A percentile compares a stretch with the other conserved stretches of the same genome.
phyloP scores from a whole-genome alignment of 345 rosid genomes.

The Hibiscus syriacus region DNA sequence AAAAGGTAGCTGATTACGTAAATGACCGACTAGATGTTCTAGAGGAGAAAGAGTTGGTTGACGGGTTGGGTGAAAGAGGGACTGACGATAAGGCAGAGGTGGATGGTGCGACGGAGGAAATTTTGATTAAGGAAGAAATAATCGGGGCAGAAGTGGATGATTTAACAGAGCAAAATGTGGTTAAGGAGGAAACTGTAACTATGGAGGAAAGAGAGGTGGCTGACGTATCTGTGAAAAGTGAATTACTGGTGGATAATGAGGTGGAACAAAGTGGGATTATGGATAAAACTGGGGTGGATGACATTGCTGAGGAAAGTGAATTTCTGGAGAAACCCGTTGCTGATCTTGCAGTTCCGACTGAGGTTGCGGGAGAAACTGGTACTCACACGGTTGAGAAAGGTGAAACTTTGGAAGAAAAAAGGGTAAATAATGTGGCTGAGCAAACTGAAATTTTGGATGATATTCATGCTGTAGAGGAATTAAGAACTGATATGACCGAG shows the following conservation, averaged over 20 bases:
- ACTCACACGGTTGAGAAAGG: conserved; percentile 18
- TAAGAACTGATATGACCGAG: conserved; percentile 6
- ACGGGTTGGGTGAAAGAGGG: neutral
- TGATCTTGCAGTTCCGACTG: conserved; percentile 19
- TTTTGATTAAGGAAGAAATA: neutral
- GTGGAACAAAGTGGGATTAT: conserved; percentile 19
- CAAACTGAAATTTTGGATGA: conserved; percentile 17
- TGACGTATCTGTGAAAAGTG: conserved; percentile 12
- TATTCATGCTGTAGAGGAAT: conserved; percentile 14
- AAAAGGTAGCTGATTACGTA: neutral
- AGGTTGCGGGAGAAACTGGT: conserved; percentile 13
- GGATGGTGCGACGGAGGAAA: neutral
- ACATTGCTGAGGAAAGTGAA: conserved; percentile 2
- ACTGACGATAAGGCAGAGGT: neutral
- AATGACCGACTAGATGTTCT: neutral
- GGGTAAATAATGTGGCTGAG: conserved; percentile 12
- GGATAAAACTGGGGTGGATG: neutral
- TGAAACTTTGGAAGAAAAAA: conserved; percentile 1
- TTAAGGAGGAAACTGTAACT: conserved; percentile 12
- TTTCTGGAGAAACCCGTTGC: neutral
- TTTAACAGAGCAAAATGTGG: conserved; percentile 13
- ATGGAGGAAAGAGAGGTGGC: conserved; percentile 8
- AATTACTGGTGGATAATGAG: conserved; percentile 18
- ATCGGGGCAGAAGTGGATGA: neutral
- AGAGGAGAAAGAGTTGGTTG: neutral